Evolutionary conservation across 176 grass and related monocot species (phyloP).

Genomic region (Puya raimondii): DNA sequence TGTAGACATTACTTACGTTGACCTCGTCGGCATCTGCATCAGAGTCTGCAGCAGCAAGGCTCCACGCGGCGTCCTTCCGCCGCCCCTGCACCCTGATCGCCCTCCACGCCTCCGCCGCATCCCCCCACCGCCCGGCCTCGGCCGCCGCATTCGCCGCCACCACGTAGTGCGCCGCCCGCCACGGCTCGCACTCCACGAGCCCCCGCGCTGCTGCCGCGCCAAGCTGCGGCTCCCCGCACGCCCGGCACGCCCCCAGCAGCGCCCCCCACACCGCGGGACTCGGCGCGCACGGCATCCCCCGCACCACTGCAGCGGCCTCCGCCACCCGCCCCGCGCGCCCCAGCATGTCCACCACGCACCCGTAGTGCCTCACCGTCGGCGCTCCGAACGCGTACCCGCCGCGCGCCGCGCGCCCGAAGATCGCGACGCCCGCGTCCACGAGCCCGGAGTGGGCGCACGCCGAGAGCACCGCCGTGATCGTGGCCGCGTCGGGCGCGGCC

Average conservation of each 20-base stretch:
- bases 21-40: too few relatives aligned
- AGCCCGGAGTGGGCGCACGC: conserved; percentile 50
- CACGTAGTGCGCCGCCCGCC: conserved; percentile 55
- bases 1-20: too few relatives aligned
- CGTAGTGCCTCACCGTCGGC: conserved; percentile 61
- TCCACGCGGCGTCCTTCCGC: conserved; percentile 63
- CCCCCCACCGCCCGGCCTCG: conserved; percentile 55
- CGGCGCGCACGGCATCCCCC: conserved; percentile 50
- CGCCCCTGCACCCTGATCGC: conserved; percentile 40
- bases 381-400: conserved; percentile 52
- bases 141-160: conserved; percentile 53
- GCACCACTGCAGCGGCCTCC: conserved; percentile 33
- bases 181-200: conserved; percentile 61
- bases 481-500: conserved; percentile 42
- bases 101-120: conserved; percentile 43
- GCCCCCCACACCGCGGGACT: conserved; percentile 60
- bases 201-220: conserved; percentile 38
- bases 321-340: conserved; percentile 43
- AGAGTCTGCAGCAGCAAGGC: conserved; percentile 8
- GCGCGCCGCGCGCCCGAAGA: conserved; percentile 35
- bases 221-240: conserved; percentile 26
- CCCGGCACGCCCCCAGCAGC: conserved; percentile 43
- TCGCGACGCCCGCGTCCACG: conserved; percentile 42
- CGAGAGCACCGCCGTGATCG: conserved; percentile 43
- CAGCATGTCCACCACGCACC: conserved; percentile 66